Conservation (phyloP, 1,139 yeast genomes). For the Sugiyamaella novakii region DNA sequence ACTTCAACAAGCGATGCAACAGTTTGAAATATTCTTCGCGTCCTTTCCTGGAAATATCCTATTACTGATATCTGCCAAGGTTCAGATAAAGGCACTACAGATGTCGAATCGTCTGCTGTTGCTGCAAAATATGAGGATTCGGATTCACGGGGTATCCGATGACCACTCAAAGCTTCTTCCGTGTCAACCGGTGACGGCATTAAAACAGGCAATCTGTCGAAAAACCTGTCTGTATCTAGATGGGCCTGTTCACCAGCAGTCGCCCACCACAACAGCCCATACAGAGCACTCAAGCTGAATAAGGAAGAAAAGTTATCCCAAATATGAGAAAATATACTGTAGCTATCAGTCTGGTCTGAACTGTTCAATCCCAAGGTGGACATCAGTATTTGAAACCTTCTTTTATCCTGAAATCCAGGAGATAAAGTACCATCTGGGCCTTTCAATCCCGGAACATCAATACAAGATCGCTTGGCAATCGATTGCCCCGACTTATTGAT, state of each 20-base stretch:
- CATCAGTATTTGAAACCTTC: conserved; percentile 36
- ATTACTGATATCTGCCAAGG: conserved; percentile 31
- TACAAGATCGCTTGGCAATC: conserved; percentile 17
- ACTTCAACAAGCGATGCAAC: conserved; percentile 27
- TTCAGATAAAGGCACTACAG: conserved; percentile 11
- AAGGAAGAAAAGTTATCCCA: conserved; percentile 13
- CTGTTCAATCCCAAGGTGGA: conserved; percentile 36
- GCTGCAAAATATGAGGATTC: conserved; percentile 13
- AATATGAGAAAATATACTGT: conserved; percentile 6
- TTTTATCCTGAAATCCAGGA: conserved; percentile 36
- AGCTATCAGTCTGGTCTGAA: background rate
- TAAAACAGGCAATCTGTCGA: conserved; percentile 29
- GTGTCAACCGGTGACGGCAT: conserved; percentile 2
- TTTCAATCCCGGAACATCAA: conserved; percentile 11
- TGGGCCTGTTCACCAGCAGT: conserved; percentile 68
- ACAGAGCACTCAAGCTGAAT: conserved; percentile 24
- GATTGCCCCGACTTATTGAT: conserved; percentile 7
- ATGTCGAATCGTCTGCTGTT: conserved; percentile 1
- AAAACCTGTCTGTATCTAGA: conserved; percentile 43
- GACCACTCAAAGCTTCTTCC: background rate
- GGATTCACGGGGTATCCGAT: background rate
- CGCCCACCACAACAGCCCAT: conserved; percentile 80
- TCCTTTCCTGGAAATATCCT: conserved; percentile 39
- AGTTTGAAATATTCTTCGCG: conserved; percentile 34
- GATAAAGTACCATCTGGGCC: conserved; percentile 15